Percentiles rank a stretch among this genome's conserved stretches.
These are phyloP conservation scores for Plantago elongata DNA, from an alignment of 257 asterid species.

Conservation along the genomic window DNA sequence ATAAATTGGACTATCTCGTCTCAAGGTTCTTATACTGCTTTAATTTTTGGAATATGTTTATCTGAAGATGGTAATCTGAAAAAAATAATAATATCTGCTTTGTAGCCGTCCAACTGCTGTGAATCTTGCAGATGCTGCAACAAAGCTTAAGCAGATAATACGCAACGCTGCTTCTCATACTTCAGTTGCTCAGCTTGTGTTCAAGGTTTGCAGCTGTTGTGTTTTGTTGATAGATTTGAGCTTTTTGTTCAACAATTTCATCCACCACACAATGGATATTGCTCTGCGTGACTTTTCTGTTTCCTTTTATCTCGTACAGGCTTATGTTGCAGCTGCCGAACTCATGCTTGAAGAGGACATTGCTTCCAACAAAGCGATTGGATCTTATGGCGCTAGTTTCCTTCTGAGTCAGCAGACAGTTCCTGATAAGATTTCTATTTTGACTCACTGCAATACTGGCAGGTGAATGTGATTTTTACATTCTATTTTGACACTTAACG, in stretches of 20 bases:
- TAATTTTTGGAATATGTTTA: background rate
- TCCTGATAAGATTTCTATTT: constrained; percentile 47
- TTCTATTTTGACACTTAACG: background rate
- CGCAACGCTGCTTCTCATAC: constrained; percentile 46
- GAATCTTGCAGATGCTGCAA: constrained; percentile 84
- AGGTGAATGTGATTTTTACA: constrained; percentile 37
- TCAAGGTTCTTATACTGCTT: constrained; percentile 52
- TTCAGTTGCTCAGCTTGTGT: constrained; percentile 47
- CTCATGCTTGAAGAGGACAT: constrained; percentile 84
- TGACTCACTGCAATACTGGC: constrained; percentile 99
- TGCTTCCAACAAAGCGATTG: constrained; percentile 85
- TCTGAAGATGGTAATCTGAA: constrained; percentile 6
- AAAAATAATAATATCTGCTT: constrained; percentile 6
- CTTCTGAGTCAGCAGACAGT: constrained; percentile 40
- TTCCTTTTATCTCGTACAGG: constrained; percentile 32
- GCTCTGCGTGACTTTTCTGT: background rate
- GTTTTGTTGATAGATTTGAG: background rate
- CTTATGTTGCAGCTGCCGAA: constrained; percentile 80
- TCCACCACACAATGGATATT: background rate
- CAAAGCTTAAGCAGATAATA: constrained; percentile 63
- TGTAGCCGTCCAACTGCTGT: constrained; percentile 97
- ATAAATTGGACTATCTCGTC: constrained; percentile 78
- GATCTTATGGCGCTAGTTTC: constrained; percentile 67
- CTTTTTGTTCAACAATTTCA: background rate
- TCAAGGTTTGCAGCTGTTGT: constrained; percentile 46